Evolutionary conservation across 768 basidiomycete genomes (phyloP), one percentile per base, ranked within the genome.

Genomic region (Mycena latifolia): DNA sequence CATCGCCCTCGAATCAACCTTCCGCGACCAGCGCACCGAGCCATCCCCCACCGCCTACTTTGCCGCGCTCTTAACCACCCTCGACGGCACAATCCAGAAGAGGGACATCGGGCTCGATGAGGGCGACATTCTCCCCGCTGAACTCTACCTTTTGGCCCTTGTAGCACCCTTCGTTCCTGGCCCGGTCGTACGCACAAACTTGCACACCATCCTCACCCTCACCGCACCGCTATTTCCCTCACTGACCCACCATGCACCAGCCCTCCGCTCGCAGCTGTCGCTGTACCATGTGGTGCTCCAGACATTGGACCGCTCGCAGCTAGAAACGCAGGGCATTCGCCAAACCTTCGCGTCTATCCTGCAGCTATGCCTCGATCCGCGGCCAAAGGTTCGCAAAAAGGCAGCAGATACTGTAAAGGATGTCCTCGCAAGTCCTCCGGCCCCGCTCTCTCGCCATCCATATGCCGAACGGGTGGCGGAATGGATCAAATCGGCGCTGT

Each of bases 311-410:
- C 80, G 87, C 28, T 80, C 89, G 0, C 89, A 92, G 48, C 81
- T 98, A 59, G 91, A 93, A 35, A 79, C 77, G 2, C 87, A 84
- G 62, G 85, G 84, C 53, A 84, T 93, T 52, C 89, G 93, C 41
- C 93, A 96, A 75, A 85, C 90, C 3, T 98, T 96, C 82, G 91
- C 92, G 47, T 90, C 93, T 39, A 82, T 98, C 57, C 80, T 99
- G 45, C 91, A 93, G 52, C 80, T 98, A 51, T 90, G 88, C 70
- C 83, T 95, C 47, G 98, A 99, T 79, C 86, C 90, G 5, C 83
- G 98, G 55, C 98, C 98, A 22, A 98, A 99, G 81, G 95, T 99
- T 56, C 89, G 98, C 61, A 96, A 88, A 77, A 89, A 91, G 74
- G 96, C 96, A 25, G 90, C 91, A 50, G 96, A 98, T 73, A 86